A percentile compares a stretch with the other conserved stretches of the same genome.
Evolutionary conservation across 164 flowering plant species (phyloP).

Genomic region (Cinnamomum chago): DNA sequence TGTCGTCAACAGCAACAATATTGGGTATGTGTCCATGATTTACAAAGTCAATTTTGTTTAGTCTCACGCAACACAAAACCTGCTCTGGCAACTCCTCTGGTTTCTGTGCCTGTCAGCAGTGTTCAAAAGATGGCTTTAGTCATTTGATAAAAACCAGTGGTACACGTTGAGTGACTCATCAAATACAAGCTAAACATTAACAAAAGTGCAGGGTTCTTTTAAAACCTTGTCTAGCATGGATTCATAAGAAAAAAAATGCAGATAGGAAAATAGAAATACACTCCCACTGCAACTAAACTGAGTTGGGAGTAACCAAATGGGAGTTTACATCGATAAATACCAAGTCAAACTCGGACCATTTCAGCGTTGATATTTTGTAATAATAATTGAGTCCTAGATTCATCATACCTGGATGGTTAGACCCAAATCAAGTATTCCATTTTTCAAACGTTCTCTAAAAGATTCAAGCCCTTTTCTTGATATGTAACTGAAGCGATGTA

Average conservation of each 20-base stretch:
- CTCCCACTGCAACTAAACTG: background rate
- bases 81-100: constrained; percentile 89
- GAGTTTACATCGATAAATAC: background rate
- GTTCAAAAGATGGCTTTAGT: background rate
- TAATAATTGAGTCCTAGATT: background rate
- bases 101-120: constrained; percentile 70
- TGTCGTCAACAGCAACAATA: constrained; percentile 39
- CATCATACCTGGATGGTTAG: constrained; percentile 80
- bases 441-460: constrained; percentile 69
- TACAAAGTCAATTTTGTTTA: constrained; percentile 76
- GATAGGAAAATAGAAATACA: background rate
- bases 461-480: constrained; percentile 93
- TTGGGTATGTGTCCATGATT: constrained; percentile 83
- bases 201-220: background rate
- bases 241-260: background rate
- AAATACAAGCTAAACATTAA: background rate
- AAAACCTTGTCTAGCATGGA: background rate
- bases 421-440: constrained; percentile 79
- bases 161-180: background rate
- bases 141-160: background rate
- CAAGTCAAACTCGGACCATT: background rate
- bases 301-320: background rate
- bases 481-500: constrained; percentile 93
- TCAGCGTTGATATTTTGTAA: background rate
- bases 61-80: constrained; percentile 68